Percentiles rank a stretch among this genome's conserved stretches.
Conservation (phyloP, 1,284 basidiomycete species). For the Trichosporon inkin region DNA sequence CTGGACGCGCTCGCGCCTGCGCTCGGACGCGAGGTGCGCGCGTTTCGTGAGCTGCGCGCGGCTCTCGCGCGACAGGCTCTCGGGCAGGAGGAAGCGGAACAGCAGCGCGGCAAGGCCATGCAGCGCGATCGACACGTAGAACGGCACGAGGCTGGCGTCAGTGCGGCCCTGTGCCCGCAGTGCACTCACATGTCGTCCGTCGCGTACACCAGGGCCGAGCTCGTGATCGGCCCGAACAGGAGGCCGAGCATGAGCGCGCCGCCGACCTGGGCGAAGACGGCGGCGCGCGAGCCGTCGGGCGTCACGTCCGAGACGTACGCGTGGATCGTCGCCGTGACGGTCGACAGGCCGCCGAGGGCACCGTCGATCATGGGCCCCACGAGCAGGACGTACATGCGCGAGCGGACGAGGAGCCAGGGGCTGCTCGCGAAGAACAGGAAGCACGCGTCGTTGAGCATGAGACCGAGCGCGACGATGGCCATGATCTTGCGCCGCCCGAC, state of each 20-base stretch:
- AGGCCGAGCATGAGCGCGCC: conserved; percentile 58
- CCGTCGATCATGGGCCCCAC: conserved; percentile 78
- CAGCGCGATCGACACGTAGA: conserved; percentile 58
- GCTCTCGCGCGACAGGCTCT: conserved; percentile 58
- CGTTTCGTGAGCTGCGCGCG: conserved; percentile 37
- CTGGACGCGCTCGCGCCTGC: conserved; percentile 34
- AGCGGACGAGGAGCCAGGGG: conserved; percentile 58
- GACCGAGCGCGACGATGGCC: conserved; percentile 63
- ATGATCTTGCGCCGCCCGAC: conserved; percentile 73
- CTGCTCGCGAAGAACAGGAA: conserved; percentile 75
- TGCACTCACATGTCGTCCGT: conserved; percentile 56
- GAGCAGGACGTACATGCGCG: conserved; percentile 66
- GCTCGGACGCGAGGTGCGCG: conserved; percentile 43
- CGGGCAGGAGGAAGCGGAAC: conserved; percentile 64
- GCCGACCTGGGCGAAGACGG: conserved; percentile 72
- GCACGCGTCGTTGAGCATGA: conserved; percentile 62
- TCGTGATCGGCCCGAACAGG: conserved; percentile 66
- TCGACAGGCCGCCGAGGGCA: conserved; percentile 77
- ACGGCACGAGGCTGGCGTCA: conserved; percentile 60
- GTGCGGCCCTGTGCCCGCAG: conserved; percentile 23
- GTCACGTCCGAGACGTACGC: conserved; percentile 82
- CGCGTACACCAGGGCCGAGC: conserved; percentile 62
- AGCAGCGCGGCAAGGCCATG: conserved; percentile 55
- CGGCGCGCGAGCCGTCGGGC: conserved; percentile 72
- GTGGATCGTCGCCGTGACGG: conserved; percentile 69